Evolutionary conservation across 2,329 filamentous ascomycete genomes (phyloP), one percentile per base, ranked within the genome.

Genomic region (Chrysoporthe puriensis): DNA sequence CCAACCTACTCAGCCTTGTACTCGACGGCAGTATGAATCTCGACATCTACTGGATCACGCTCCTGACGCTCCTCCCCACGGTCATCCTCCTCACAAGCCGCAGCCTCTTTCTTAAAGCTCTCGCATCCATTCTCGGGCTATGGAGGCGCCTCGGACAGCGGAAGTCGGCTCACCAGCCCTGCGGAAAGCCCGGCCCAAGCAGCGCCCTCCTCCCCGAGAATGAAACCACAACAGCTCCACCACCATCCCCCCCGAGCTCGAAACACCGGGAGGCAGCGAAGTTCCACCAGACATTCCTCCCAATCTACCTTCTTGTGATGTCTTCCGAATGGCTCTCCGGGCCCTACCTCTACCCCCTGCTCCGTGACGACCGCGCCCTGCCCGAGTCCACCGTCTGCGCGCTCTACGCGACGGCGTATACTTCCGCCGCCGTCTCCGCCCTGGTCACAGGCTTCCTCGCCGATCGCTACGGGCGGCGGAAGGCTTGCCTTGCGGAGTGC

Each of bases 281-380:
- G 11, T 71, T 71, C 44, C 63, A 63, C 34, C 58, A 50, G 4
- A 57, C 59, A 4, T 71, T 71, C 56, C 70, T 71, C 34, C 44
- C 66, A 36, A 61, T 71, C 13, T 71, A 71, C 54, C 63, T 71
- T 16, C 66, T 71, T 34, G 70, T 68, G 32, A 71, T 71, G 70
- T 66, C 69, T 14, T 69, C 70, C 18, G 70, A 71, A 34, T 71
- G 69, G 69, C 60, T 71, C 6, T 66, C 70, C 1, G 69, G 69
- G 0, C 70, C 70, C 1, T 70, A 71, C 62, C 44, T 71, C 18
- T 71, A 70, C 56, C 36, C 70, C 1, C 70, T 71, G 21, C 69
- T 71, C 52, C 69, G 70, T n/a, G 67, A 71, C 63, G 70, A 71
- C 43, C 66, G 64, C 67, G 57, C 16, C 4, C 69, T 70, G 14